These are phyloP conservation scores for Agaricus subrufescens DNA, from an alignment of 768 basidiomycete genomes.

Conservation along the genomic window DNA sequence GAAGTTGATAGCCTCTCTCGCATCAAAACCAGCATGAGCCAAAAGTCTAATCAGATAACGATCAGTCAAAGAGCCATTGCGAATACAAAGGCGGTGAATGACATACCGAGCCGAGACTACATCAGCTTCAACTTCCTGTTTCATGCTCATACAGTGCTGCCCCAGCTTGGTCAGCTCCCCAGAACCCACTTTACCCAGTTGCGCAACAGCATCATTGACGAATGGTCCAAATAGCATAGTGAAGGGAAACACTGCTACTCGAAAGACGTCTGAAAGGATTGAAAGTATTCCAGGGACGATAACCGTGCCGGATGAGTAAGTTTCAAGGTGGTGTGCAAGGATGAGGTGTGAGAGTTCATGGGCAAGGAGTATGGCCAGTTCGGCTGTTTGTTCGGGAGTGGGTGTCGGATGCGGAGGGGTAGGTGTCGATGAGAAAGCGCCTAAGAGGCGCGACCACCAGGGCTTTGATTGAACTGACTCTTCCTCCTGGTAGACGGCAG, in stretches of 20 bases:
- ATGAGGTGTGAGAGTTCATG: slow-evolving; percentile 94
- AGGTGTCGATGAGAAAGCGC: slow-evolving; percentile 30
- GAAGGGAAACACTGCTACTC: slow-evolving; percentile 80
- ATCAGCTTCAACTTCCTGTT: slow-evolving; percentile 92
- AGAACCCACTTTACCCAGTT: slow-evolving; percentile 71
- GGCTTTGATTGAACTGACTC: slow-evolving; percentile 25
- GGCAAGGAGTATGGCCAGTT: slow-evolving; percentile 85
- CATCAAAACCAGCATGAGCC: slow-evolving; percentile 89
- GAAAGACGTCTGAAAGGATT: slow-evolving; percentile 68
- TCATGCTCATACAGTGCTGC: slow-evolving; percentile 72
- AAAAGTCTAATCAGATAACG: slow-evolving; percentile 55
- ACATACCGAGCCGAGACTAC: slow-evolving; percentile 76
- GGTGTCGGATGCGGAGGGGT: slow-evolving; percentile 45
- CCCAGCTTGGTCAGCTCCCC: slow-evolving; percentile 69
- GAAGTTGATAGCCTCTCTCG: slow-evolving; percentile 73
- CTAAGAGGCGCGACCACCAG: slow-evolving; percentile 46
- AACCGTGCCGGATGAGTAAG: slow-evolving; percentile 79
- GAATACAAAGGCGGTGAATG: background rate
- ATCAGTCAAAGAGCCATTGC: background rate
- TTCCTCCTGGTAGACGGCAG: slow-evolving; percentile 19
- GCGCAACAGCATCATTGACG: slow-evolving; percentile 88
- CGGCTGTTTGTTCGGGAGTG: slow-evolving; percentile 77
- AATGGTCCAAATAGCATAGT: slow-evolving; percentile 94
- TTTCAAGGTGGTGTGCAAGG: slow-evolving; percentile 88
- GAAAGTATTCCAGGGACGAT: slow-evolving; percentile 78